Evolutionary conservation across 208 protist species (phyloP), one percentile per base, ranked within the genome.

Genomic region (Leishmania tropica): DNA sequence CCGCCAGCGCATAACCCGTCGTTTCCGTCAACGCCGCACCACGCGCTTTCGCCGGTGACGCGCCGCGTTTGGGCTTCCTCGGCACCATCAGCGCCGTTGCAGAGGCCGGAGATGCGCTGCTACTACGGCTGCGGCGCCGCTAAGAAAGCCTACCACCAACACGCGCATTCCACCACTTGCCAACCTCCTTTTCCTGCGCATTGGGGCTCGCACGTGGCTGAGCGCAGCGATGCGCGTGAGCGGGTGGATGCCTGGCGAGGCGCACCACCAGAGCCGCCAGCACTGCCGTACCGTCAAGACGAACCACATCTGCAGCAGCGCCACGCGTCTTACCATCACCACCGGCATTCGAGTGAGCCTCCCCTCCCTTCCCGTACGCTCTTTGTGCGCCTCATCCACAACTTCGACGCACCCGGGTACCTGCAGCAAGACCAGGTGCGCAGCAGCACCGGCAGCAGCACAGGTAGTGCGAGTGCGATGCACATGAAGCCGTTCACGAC

Each of bases 301-400:
- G 42, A 53, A 42, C 42, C 10, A 6, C 42, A 1, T 35, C 68
- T 7, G 31, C 62, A 37, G 45, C 60, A 11, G 42, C 77, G 24
- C 47, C 62, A 48, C 64, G 17, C 24, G 19, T 65, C 40, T 42
- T n/a, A 35, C 31, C 64, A 11, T 24, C 65, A 74, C 21, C 62
- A 47, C 64, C 48, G 56, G 10, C 28, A 6, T 3, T 21, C 75
- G 6, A 21, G 24, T 1, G 81, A 85, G 45, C 81, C 76, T 17
- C 60, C 76, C 10, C 77, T 85, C 54, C 76, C 77, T 13, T 74
- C 71, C 64, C 78, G 81, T 64, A 88, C 81, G 5, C 78, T 88
- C 65, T 88, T 88, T 53, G 75, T 88, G 13, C 78, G 76, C 53
- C 77, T 88, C 24, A 75, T 64, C 37, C 80, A 78, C 76, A 88